Evolutionary conservation across 2,329 filamentous ascomycete species (phyloP), one percentile per base, ranked within the genome.

Genomic region (Eutypa lata): DNA sequence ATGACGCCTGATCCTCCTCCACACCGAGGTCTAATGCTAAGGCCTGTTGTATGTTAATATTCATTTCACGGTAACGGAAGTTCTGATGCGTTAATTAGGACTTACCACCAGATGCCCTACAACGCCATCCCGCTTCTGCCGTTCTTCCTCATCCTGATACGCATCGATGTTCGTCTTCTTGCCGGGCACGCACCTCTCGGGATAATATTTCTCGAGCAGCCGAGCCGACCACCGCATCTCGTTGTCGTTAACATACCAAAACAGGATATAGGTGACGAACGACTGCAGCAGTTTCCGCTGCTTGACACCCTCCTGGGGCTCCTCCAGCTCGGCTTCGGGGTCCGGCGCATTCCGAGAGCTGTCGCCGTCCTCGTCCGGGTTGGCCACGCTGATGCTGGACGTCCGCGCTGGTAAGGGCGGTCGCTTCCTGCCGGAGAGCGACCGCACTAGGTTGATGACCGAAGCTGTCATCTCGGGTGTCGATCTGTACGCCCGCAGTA

Each of bases 241-340:
- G 58, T 84, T 80, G 7, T 71, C 74, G 58, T 84, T 84, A 55
- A 90, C 79, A 59, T 90, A 93, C 45, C 87, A 81, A 65, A 92
- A 89, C 11, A 92, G 71, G 18, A 92, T 73, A 65, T 89, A 88
- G 0, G 88, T 90, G n/a, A 90, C 77, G 67, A 94, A 92, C 1
- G 86, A 85, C 64, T 90, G 86, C 22, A 93, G 71, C 16, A 93
- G 73, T 53, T 80, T 83, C 35, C 76, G 76, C 62, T 87, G 82
- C 55, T 91, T 73, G 8, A 77, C 79, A 2, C 73, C 73, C 66
- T 92, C 88, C 35, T 77, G 76, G 6, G 77, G 76, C 45, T 78
- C 76, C 37, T 73, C 65, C 66, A 76, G 71, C 72, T 80, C 74
- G 2, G 80, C 82, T 67, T 87, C 83, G 0, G 84, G 84, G 61